These are phyloP conservation scores for Colletotrichum camelliae DNA, from an alignment of 2,329 filamentous ascomycete genomes.

Conservation along the genomic window DNA sequence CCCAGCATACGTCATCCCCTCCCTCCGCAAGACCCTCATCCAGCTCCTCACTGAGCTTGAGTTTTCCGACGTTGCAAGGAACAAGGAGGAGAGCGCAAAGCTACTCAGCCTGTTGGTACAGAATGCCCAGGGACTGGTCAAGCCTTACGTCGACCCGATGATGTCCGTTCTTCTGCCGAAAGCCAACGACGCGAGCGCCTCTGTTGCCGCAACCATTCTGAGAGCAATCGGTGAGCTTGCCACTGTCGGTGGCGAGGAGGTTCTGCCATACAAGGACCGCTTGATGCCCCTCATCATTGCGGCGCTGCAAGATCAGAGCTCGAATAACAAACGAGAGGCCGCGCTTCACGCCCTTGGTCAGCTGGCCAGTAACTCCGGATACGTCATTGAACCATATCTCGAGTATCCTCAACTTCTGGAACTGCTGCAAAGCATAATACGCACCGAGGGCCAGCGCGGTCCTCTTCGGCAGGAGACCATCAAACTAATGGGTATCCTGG, in stretches of 20 bases:
- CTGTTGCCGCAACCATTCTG: slow-evolving; percentile 92
- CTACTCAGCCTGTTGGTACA: slow-evolving; percentile 91
- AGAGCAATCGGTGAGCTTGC: slow-evolving; percentile 94
- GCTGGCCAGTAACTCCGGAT: slow-evolving; percentile 93
- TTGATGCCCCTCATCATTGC: slow-evolving; percentile 96
- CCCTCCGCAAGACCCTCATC: slow-evolving; percentile 90
- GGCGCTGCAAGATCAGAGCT: slow-evolving; percentile 92
- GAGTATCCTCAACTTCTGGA: slow-evolving; percentile 95
- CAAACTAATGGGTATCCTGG: slow-evolving; percentile 93
- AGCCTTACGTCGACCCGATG: slow-evolving; percentile 97
- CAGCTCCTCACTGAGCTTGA: slow-evolving; percentile 96
- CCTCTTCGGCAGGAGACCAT: slow-evolving; percentile 92
- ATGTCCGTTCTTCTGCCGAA: slow-evolving; percentile 94
- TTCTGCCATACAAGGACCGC: slow-evolving; percentile 88
- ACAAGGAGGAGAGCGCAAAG: slow-evolving; percentile 96
- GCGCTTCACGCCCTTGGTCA: slow-evolving; percentile 91
- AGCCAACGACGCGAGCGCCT: slow-evolving; percentile 81
- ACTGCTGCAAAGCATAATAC: slow-evolving; percentile 91
- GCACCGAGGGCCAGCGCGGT: slow-evolving; percentile 84
- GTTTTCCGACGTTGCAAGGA: slow-evolving; percentile 90
- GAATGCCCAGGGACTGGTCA: slow-evolving; percentile 91
- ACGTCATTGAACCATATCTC: slow-evolving; percentile 94
- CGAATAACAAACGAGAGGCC: slow-evolving; percentile 86
- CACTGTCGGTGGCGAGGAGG: slow-evolving; percentile 91
- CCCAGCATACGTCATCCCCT: slow-evolving; percentile 96